Base-by-base conservation (phyloP, 2,329 filamentous ascomycete species). In the Fusarium multiceps region DNA sequence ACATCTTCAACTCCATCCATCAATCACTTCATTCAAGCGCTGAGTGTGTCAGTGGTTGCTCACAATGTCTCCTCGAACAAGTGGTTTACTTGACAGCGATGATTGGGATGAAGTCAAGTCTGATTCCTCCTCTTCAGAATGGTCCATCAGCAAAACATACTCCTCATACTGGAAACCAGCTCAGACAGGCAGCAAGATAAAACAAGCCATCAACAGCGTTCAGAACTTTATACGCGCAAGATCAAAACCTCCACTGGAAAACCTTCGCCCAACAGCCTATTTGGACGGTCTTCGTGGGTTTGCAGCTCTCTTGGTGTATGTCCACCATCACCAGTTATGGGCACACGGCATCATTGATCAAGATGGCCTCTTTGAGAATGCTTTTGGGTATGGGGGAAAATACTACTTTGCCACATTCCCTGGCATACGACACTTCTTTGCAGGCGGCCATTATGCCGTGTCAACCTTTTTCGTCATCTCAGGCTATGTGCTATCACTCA, bases 261-360 rank as follows among this genome's bases (percentile, higher is more conserved):
- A 72, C 16, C 77, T 84, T 16, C 80, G 85, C 9, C 79, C 81
- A 20, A 90, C 88, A 7, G 87, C 88, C n/a, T 89, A 87, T 69
- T 65, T 80, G 7, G 90, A 92, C 70, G 90, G 90, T 16, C 80
- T 92, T 16, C 81, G 90, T 74, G 90, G 90, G 6, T 90, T 92
- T 66, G 89, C 89, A 7, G 88, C 90, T 4, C 82, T 92, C 30
- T 75, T 91, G 28, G 90, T 92, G 16, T 92, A 91, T 76, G 82
- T 85, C 69, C 87, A 89, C 55, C 88, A 90, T 76, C 84, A 90
- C 75, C 78, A 86, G 69, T 76, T 88, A 7, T 89, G 87, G 87
- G 83, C 82, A 46, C 89, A 88, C 76, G 80, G 75, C 59, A 78
- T 76, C 28, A 75, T 66, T 2, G 72, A 74, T 1, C 78, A 79